Conservation (phyloP, 2,329 filamentous ascomycete genomes). For the Helotiales sp. region DNA sequence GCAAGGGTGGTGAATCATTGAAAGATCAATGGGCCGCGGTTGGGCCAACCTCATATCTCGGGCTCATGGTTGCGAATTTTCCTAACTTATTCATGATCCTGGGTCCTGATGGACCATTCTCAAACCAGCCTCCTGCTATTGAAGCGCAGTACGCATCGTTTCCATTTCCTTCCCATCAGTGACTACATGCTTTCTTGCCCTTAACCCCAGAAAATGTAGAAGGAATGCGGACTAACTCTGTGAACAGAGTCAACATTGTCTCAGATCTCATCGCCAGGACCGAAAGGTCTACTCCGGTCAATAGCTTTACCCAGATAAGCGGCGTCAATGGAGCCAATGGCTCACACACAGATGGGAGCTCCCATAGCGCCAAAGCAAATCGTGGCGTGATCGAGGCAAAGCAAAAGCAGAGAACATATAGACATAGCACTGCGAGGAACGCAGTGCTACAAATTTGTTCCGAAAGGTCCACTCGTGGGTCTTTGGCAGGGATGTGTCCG, state of each 20-base stretch:
- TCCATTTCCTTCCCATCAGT: too few species aligned
- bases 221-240: neutral
- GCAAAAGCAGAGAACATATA: neutral
- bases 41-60: constrained; percentile 46
- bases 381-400: neutral
- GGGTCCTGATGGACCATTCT: constrained; percentile 48
- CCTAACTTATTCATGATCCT: constrained; percentile 52
- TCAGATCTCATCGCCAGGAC: constrained; percentile 4
- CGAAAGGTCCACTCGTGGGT: constrained; percentile 8
- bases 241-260: constrained; percentile 39
- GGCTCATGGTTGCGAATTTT: constrained; percentile 46
- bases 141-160: constrained; percentile 39
- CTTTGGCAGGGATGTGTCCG: neutral
- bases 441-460: neutral
- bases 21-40: constrained; percentile 43
- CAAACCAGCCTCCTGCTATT: constrained; percentile 46
- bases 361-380: neutral
- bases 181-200: too few species aligned
- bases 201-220: too few species aligned
- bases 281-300: neutral
- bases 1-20: constrained; percentile 39
- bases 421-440: neutral
- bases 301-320: neutral
- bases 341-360: neutral
- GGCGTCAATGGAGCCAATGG: neutral